Conservation (phyloP, 306 rosid genomes). For the Hippophae gyantsensis region DNA sequence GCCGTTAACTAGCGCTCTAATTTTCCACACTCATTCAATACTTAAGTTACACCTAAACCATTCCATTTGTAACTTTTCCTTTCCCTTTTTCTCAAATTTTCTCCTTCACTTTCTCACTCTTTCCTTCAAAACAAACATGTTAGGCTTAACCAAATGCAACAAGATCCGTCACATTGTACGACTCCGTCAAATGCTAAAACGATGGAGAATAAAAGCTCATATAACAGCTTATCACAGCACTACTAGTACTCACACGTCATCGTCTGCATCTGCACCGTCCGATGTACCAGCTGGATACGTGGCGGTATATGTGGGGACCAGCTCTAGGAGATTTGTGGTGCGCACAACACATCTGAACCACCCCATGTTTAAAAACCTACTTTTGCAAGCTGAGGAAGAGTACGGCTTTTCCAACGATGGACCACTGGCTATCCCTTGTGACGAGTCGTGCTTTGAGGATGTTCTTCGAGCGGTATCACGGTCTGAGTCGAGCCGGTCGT, state of each 20-base stretch:
- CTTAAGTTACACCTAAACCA: background rate
- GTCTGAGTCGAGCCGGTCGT: conserved; percentile 32
- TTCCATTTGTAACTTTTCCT: background rate
- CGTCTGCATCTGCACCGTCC: conserved; percentile 17
- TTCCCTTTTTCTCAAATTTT: background rate
- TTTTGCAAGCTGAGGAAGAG: conserved; percentile 73
- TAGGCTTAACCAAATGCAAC: conserved; percentile 37
- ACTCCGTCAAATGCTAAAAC: conserved; percentile 74
- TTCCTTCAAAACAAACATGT: conserved; percentile 16
- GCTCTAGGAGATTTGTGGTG: conserved; percentile 51
- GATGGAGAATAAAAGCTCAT: conserved; percentile 62
- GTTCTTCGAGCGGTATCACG: conserved; percentile 41
- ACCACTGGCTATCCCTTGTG: conserved; percentile 72
- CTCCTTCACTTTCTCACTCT: background rate
- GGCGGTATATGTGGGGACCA: conserved; percentile 72
- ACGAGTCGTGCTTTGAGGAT: conserved; percentile 63
- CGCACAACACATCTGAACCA: conserved; percentile 74
- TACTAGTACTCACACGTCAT: background rate
- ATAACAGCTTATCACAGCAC: conserved; percentile 7
- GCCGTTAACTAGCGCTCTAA: background rate
- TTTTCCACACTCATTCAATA: background rate
- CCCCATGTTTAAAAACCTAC: conserved; percentile 75
- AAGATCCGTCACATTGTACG: conserved; percentile 74
- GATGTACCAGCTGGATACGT: conserved; percentile 88
- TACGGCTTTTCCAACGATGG: conserved; percentile 82